Evolutionary conservation across 352 stramenopile genomes (phyloP).

Genomic region (Poterioochromonas sp.): DNA sequence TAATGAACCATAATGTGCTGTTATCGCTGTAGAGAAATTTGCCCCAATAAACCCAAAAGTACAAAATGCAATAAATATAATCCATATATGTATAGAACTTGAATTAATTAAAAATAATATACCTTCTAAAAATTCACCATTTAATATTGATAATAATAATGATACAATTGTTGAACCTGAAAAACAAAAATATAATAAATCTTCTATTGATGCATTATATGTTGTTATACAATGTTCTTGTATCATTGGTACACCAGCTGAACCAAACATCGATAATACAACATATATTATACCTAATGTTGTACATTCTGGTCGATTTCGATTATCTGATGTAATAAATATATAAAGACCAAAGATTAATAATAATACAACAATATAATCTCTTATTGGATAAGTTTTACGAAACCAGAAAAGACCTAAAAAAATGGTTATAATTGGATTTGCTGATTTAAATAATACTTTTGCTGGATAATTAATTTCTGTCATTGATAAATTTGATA

Average conservation of each 20-base stretch:
- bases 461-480: conserved; percentile 28
- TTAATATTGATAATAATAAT: neutral
- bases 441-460: conserved; percentile 27
- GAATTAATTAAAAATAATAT: neutral
- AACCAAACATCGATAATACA: neutral
- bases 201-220: neutral
- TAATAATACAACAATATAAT: conserved; percentile 18
- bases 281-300: conserved; percentile 14
- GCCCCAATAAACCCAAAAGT: neutral
- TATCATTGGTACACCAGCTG: conserved; percentile 12
- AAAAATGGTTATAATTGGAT: conserved; percentile 11
- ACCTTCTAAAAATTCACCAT: conserved; percentile 1
- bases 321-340: conserved; percentile 19
- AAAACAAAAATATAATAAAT: conserved; percentile 20
- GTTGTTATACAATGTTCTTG: conserved; percentile 13
- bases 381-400: neutral
- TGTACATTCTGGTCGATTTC: neutral
- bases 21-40: conserved; percentile 10
- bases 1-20: conserved; percentile 17
- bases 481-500: conserved; percentile 22
- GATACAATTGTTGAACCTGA: neutral
- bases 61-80: conserved; percentile 18
- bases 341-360: conserved; percentile 16
- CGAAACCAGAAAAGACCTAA: neutral
- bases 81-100: neutral